Percentiles rank a stretch among this genome's conserved stretches.
Evolutionary conservation across 2,329 filamentous ascomycete genomes (phyloP).

Genomic region (Fusarium domesticum): DNA sequence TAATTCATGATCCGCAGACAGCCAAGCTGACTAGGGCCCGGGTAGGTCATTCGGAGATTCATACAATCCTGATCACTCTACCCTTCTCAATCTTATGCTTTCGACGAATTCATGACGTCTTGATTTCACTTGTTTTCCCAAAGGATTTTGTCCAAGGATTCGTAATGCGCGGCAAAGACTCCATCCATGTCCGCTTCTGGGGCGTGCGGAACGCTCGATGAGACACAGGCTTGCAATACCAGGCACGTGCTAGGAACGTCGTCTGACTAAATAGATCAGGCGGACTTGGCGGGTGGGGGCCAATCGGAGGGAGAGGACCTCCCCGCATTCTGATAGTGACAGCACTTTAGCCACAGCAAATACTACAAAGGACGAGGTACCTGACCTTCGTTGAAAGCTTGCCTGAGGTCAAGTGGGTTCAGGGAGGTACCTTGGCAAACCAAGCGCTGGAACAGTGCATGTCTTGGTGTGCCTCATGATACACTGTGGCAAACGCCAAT

Average conservation of each 20-base stretch:
- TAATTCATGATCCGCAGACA: constrained; percentile 3
- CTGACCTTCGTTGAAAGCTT: constrained; percentile 21
- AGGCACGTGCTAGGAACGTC: constrained; percentile 32
- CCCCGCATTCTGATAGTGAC: constrained; percentile 26
- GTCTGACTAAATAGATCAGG: constrained; percentile 33
- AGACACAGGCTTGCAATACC: constrained; percentile 21
- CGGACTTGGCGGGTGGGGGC: constrained; percentile 25
- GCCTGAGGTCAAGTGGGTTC: constrained; percentile 10
- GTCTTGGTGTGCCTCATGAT: constrained; percentile 18
- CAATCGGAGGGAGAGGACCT: constrained; percentile 26
- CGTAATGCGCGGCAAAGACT: not conserved
- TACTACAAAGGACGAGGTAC: constrained; percentile 18
- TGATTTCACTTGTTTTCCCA: not conserved
- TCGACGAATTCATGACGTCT: not conserved
- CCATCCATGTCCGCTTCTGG: not conserved
- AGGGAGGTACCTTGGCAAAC: constrained; percentile 15
- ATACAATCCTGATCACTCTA: too few species aligned
- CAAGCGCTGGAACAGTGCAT: constrained; percentile 12
- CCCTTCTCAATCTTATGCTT: too few species aligned
- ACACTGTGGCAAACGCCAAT: constrained; percentile 10
- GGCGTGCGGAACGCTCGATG: constrained; percentile 3
- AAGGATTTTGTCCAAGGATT: not conserved
- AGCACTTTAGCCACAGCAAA: not conserved
- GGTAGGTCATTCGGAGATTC: too few species aligned
- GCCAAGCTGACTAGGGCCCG: not conserved